Evolutionary conservation across 2,329 filamentous ascomycete species (phyloP), one percentile per base, ranked within the genome.

Genomic region (Cadophora malorum): DNA sequence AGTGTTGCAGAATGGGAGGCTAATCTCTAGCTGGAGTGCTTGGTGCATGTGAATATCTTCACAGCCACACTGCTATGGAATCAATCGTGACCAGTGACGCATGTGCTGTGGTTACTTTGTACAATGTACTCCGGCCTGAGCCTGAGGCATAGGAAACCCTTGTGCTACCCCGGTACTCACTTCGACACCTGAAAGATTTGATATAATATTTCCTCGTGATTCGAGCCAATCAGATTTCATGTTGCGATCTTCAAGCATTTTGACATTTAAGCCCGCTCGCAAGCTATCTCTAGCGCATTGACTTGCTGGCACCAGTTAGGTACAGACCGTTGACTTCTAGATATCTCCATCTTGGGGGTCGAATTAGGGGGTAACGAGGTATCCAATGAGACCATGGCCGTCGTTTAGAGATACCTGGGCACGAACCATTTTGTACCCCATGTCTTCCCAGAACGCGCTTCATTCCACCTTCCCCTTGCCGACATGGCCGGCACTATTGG

Each of bases 301-400:
- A 60, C 47, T 41, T 60, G 67, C 63, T 68, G 63, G 67, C 67
- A 65, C 63, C 67, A 65, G 63, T 62, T 65, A 50, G 49, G 41
- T 59, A 56, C 9, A 50, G 19, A 23, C n/a, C 31, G 31, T 38
- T 56, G 35, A 45, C 50, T 50, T 49, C 25, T 41, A 59, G 35
- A 35, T 53, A 53, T 47, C 33, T 61, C 61, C 47, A 41, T 28
- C 60, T 31, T 35, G 38, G 25, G 38, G 28, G 25, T 41, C 56
- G 61, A 55, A 61, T 64, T 62, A 67, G 31, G 28, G 33, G 55
- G n/a, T 31, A 14, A 25, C 25, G 41, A 23, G 1, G 19, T 19
- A 25, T 28, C 65, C 53, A 67, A 67, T 67, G 38, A 23, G 9
- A 47, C 12, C 19, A 28, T 31, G 28, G 41, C 59, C 41, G 59